Evolutionary conservation across 2,329 filamentous ascomycete genomes (phyloP).

Genomic region (Zymoseptoria pseudotritici): DNA sequence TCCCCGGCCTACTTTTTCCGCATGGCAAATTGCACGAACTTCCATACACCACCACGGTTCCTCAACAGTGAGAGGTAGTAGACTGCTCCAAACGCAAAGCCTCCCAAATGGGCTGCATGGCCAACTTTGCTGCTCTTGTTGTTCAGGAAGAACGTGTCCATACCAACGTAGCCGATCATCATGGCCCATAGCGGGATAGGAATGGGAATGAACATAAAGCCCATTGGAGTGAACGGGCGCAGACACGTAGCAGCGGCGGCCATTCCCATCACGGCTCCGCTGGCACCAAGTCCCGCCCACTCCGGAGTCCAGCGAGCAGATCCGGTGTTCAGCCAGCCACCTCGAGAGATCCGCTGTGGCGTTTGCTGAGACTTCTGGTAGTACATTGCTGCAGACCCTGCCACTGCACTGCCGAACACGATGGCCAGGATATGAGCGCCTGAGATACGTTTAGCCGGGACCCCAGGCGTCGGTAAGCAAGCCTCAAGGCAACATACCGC

Average conservation of each 20-base stretch:
- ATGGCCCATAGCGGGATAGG: constrained; percentile 35
- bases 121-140: constrained; percentile 23
- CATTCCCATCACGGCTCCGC: constrained; percentile 36
- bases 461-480: background rate
- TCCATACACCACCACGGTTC: constrained; percentile 17
- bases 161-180: constrained; percentile 29
- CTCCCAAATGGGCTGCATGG: constrained; percentile 42
- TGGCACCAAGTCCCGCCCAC: constrained; percentile 30
- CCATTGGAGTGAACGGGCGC: constrained; percentile 28
- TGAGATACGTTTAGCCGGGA: background rate
- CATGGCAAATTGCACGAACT: background rate
- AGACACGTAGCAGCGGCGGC: constrained; percentile 34
- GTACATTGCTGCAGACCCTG: constrained; percentile 19
- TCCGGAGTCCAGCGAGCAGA: background rate
- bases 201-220: constrained; percentile 32
- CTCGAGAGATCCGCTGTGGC: background rate
- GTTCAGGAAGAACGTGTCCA: constrained; percentile 35
- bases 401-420: constrained; percentile 21
- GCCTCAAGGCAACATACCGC: background rate
- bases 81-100: constrained; percentile 32
- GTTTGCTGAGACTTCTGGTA: constrained; percentile 7
- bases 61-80: constrained; percentile 26
- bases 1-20: background rate
- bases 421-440: constrained; percentile 18
- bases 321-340: background rate